Evolutionary conservation across 1,284 basidiomycete genomes (phyloP), one percentile per base, ranked within the genome.

Genomic region (Hemileia vastatrix): DNA sequence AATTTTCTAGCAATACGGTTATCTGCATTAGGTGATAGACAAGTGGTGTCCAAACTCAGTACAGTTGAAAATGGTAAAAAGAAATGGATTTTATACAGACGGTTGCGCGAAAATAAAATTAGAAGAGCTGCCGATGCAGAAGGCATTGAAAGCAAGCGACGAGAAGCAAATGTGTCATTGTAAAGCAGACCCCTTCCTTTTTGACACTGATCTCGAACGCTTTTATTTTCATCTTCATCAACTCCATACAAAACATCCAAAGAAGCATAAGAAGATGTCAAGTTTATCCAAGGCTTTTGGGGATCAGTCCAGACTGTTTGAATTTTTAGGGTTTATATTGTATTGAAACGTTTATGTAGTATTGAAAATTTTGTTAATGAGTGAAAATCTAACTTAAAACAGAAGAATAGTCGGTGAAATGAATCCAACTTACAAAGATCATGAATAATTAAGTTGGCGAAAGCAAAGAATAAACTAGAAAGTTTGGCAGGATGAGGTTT

Each of bases 381-480:
- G n/a, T n/a, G n/a, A n/a, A n/a, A n/a, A n/a, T n/a, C n/a, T n/a
- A n/a, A n/a, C n/a, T n/a, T n/a, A n/a, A n/a, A n/a, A n/a, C n/a
- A n/a, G n/a, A n/a, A n/a, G n/a, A n/a, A n/a, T n/a, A n/a, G n/a
- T n/a, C n/a, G n/a, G n/a, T n/a, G n/a, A n/a, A n/a, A n/a, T n/a
- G n/a, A n/a, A n/a, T n/a, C n/a, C n/a, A n/a, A n/a, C n/a, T n/a
- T n/a, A 62, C 60, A 62, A 4, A 62, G 52, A 49, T 62, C 60
- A 56, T 62, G 60, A n/a, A 62, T 62, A 32, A 62, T 55, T 15
- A 62, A 33, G 33, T 62, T 62, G n/a, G 60, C 60, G 19, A 62
- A 62, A 15, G 27, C 60, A 51, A 62, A 62, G 2, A 62, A 50
- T 24, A 62, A 47, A 49, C 60, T 62, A 6, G 60, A 62, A 15